Base-by-base conservation (phyloP, 2,329 filamentous ascomycete genomes). In the Curvularia spicifera region DNA sequence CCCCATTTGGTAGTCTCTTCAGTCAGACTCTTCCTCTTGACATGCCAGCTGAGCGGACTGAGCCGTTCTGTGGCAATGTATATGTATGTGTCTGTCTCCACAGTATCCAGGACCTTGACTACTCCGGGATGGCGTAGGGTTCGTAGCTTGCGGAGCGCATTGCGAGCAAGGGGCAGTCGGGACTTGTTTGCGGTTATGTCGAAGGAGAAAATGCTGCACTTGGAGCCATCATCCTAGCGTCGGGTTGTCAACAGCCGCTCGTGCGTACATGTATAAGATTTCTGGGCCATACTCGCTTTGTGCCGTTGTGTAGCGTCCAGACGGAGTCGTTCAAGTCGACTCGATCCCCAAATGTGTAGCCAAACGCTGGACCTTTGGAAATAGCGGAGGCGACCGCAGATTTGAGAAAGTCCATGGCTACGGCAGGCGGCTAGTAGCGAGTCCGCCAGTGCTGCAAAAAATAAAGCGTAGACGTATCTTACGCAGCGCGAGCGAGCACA, bases 1-100 rank as follows among this genome's bases (percentile, higher is more conserved):
- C 95, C 95, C 95, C 95, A 99, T 86, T 97, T 99, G 47, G 95
- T 87, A 1, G 94, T 98, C 80, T 98, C 95, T 40, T 92, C 89
- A 59, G 88, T 93, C 60, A 98, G 78, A 73, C 91, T 95, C 80
- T 91, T 93, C 67, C 94, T 84, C 80, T 90, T 92, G 46, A 96
- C 89, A 71, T 96, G 89, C 95, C 95, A 98, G 67, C 89, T 87
- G 51, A 99, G 80, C 3, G 95, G 95, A 12, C 89, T 88, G 9
- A 99, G 82, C 64, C 93, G 87, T 80, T 99, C 95, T 24, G 93
- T 98, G 56, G 95, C 93, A 75, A 99, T 93, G 76, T 98, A 97
- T 63, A 99, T 95, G 74, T 95, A 94, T 26, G 91, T 87, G 65
- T 99, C 95, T 71, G 93, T 97, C 90, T 99, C 95, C 68, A 97